A percentile compares a stretch with the other conserved stretches of the same genome.
Conservation (phyloP, 1,284 basidiomycete species). For the Papiliotrema flavescens region DNA sequence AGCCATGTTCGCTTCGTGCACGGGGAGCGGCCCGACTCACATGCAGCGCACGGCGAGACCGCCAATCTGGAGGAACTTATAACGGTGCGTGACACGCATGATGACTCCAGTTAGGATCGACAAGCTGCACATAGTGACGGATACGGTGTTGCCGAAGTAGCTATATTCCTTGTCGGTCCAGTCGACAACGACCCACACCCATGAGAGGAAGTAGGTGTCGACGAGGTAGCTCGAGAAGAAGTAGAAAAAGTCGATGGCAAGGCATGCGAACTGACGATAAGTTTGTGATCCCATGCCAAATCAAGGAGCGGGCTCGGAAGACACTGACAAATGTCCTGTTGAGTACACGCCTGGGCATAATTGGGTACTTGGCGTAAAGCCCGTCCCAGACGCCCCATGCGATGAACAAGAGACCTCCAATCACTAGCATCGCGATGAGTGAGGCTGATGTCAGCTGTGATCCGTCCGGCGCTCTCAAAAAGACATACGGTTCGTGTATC, state of each 20-base stretch:
- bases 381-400: conserved; percentile 46
- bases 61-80: conserved; percentile 45
- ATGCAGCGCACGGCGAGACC: conserved; percentile 26
- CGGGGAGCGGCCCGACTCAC: conserved; percentile 4
- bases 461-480: not conserved
- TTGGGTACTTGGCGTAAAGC: conserved; percentile 44
- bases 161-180: conserved; percentile 32
- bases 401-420: conserved; percentile 46
- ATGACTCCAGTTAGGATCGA: conserved; percentile 44
- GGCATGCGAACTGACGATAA: too few relatives aligned
- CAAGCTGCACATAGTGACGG: conserved; percentile 45
- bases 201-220: too few relatives aligned
- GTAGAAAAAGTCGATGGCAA: conserved; percentile 47
- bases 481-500: conserved; percentile 35
- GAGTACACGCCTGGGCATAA: conserved; percentile 48
- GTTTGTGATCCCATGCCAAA: too few relatives aligned
- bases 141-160: conserved; percentile 35
- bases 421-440: conserved; percentile 49
- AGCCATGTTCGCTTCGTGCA: too few relatives aligned
- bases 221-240: conserved; percentile 42
- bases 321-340: conserved; percentile 46
- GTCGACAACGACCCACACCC: too few relatives aligned
- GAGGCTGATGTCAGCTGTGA: conserved; percentile 14
- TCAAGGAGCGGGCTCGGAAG: not conserved
- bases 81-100: conserved; percentile 47